Base-by-base conservation (phyloP, 2,329 filamentous ascomycete species). In the Hypoxylon sp. region DNA sequence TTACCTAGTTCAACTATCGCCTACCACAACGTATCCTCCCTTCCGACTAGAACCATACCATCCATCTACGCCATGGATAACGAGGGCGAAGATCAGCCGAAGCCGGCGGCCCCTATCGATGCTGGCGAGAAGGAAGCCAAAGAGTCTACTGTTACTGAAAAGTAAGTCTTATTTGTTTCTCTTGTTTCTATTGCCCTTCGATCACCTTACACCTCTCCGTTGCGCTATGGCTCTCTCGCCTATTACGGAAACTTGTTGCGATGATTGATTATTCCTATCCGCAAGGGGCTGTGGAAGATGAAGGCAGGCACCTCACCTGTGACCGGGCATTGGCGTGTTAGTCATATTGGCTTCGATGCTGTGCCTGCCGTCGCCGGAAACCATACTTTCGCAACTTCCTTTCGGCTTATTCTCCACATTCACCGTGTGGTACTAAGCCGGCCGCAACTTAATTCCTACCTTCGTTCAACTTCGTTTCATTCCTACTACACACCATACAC, bases 121-220 rank as follows among this genome's bases (percentile, higher is more conserved):
- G 17, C 13, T 2, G 53, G 30, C 11, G 50, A 64, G 20, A 57
- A 63, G 35, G 35, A 50, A 8, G 27, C 17, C 22, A 30, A 20
- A 13, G 55, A 66, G 17, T 14, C 51, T 61, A 25, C 50, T 37
- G 46, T 44, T 56, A 46, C 46, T 2, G 63, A 66, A 13, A 66
- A 61, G 67, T 69, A 66, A 66, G 67, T 42, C 42, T 25, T 25
- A 17, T 31, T 54, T 30, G n/a, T 49, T 40, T 11, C 20, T 50
- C 37, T 49, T 31, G 20, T 35, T 31, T 50, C 48, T 31, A 13
- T 35, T 27, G 20, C 10, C 22, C 17, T 31, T 46, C 7, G 13
- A 57, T 48, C 53, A 31, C 40, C 7, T 5, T 20, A 55, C 35
- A 3, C 17, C 40, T 46, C 22, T 35, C 20, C 3, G 14, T 33